A percentile compares a stretch with the other conserved stretches of the same genome.
Conservation (phyloP, 805 yeast species). For the Debaryomyces tyrocola region DNA sequence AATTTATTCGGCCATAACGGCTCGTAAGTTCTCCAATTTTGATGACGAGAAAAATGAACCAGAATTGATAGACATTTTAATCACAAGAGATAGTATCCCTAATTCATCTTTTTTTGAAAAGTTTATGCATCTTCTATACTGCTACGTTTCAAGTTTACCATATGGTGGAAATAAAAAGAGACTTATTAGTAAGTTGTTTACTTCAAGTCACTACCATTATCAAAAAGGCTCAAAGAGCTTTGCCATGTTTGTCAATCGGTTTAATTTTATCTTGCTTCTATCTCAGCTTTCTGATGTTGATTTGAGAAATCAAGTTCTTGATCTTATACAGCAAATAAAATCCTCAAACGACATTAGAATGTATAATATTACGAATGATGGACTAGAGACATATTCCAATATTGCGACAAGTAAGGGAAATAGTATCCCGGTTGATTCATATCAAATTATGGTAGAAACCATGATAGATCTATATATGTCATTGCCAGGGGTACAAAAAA, state of each 20-base stretch:
- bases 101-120: slow-evolving; percentile 31
- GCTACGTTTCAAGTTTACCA: slow-evolving; percentile 27
- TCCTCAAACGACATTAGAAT: slow-evolving; percentile 23
- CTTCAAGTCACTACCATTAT: slow-evolving; percentile 37
- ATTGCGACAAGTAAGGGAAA: slow-evolving; percentile 11
- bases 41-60: slow-evolving; percentile 31
- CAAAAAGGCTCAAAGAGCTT: slow-evolving; percentile 23
- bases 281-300: slow-evolving; percentile 35
- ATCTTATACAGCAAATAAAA: slow-evolving; percentile 22
- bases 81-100: slow-evolving; percentile 28
- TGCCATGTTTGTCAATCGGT: slow-evolving; percentile 35
- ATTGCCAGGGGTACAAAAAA: slow-evolving; percentile 16
- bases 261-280: slow-evolving; percentile 36
- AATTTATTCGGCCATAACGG: slow-evolving; percentile 30
- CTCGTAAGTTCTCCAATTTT: slow-evolving; percentile 36
- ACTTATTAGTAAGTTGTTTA: slow-evolving; percentile 34
- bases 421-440: slow-evolving; percentile 20
- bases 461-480: slow-evolving; percentile 10
- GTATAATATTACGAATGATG: slow-evolving; percentile 20
- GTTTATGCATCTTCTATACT: slow-evolving; percentile 36
- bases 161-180: slow-evolving; percentile 20
- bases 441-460: slow-evolving; percentile 13
- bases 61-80: slow-evolving; percentile 19
- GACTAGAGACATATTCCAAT: slow-evolving; percentile 17
- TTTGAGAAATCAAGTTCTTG: slow-evolving; percentile 26